Conservation (phyloP, 2,329 filamentous ascomycete genomes). For the Paraphoma sp. region DNA sequence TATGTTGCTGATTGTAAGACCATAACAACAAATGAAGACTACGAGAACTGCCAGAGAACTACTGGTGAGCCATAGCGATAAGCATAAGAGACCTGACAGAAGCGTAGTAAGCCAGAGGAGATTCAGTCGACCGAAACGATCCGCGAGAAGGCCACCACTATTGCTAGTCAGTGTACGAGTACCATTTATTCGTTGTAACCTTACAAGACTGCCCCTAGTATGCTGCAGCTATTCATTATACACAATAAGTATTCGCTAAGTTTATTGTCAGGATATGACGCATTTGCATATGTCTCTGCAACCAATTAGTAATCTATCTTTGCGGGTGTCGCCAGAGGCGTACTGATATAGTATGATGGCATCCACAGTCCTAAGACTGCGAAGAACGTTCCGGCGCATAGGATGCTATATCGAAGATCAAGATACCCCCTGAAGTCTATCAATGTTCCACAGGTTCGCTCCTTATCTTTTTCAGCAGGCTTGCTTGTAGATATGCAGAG, state of each 20-base stretch:
- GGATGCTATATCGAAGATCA: slow-evolving; percentile 38
- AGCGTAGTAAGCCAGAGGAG: slow-evolving; percentile 58
- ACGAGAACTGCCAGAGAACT: slow-evolving; percentile 63
- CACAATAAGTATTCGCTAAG: slow-evolving; percentile 57
- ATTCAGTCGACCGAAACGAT: slow-evolving; percentile 62
- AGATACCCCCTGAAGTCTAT: slow-evolving; percentile 46
- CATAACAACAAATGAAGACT: slow-evolving; percentile 71
- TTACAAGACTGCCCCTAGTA: slow-evolving; percentile 61
- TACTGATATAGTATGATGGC: slow-evolving; percentile 47
- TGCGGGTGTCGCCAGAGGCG: background rate
- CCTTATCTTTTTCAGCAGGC: slow-evolving; percentile 14
- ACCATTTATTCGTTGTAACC: slow-evolving; percentile 48
- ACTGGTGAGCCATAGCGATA: slow-evolving; percentile 63
- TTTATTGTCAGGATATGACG: slow-evolving; percentile 56
- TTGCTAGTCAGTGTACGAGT: slow-evolving; percentile 26
- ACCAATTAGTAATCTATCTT: background rate
- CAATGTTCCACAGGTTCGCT: slow-evolving; percentile 22
- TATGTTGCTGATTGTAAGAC: slow-evolving; percentile 72
- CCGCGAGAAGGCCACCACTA: slow-evolving; percentile 59
- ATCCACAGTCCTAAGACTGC: slow-evolving; percentile 39
- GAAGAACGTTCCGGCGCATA: slow-evolving; percentile 35
- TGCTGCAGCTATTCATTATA: slow-evolving; percentile 57
- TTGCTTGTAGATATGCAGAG: slow-evolving; percentile 39
- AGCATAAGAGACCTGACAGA: slow-evolving; percentile 51
- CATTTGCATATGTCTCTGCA: slow-evolving; percentile 65